Evolutionary conservation across 2,329 filamentous ascomycete species (phyloP), one percentile per base, ranked within the genome.

Genomic region (Herpotrichia juniperi): DNA sequence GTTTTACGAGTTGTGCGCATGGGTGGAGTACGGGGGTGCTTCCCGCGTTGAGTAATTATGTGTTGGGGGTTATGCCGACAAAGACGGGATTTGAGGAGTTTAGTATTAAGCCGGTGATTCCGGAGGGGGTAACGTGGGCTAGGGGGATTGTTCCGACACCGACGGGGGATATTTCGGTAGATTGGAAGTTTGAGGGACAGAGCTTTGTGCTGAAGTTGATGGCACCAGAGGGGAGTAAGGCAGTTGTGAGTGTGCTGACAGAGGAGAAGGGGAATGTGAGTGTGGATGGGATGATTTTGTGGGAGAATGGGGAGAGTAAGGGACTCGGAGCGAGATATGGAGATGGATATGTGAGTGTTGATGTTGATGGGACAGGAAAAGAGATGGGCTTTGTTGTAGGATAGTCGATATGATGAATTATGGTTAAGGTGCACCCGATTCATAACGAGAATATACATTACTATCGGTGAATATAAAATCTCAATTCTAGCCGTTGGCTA

Each of bases 1-100:
- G 37, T n/a, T 40, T 40, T 14, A 40, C 37, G 6, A 40, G 37
- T n/a, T 40, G 37, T 24, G 37, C 37, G 9, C 37, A 40, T 24
- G 37, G 37, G 25, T 40, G 37, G 37, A 40, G 37, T 16, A 40
- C 37, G 6, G 37, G 37, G 10, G 37, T 40, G 8, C 16, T 40
- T 3, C 37, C 37, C 12, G 37, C 37, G 25, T 12, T 40, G 9
- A 8, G 19, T 8, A 24, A 40, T 14, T 40, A 40, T n/a, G 19
- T 40, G 3, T 14, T 40, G 16, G 37, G 37, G 11, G 37, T 40
- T 12, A 40, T 6, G 19, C 37, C 37, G 12, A 40, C 37, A 14
- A 8, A 24, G n/a, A 40, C 37, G 14, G 37, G 37, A 14, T 40
- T 40, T 16, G 19, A 10, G 7, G 16, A 40, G 37, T 25, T 40